phyloP scores from a whole-genome alignment of 2,329 filamentous ascomycete genomes.

The Ophioceras dolichostomum region DNA sequence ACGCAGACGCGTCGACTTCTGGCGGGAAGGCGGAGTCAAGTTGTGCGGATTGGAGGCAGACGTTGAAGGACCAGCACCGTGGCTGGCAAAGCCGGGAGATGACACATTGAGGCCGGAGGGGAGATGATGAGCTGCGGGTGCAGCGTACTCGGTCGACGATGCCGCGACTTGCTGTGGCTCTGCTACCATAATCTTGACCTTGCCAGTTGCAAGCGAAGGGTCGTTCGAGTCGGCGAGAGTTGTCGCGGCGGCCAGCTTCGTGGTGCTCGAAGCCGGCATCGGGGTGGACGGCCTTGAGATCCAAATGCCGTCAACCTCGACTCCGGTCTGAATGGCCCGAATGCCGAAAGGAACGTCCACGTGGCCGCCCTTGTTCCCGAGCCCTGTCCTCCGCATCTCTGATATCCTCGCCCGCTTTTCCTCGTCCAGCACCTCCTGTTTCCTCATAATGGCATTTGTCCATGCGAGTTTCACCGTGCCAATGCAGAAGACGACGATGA shows the following conservation, averaged over 20 bases:
- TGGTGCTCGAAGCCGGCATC: slow-evolving; percentile 6
- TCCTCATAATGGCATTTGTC: slow-evolving; percentile 41
- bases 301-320: slow-evolving; percentile 80
- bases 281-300: slow-evolving; percentile 42
- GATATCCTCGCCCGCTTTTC: slow-evolving; percentile 43
- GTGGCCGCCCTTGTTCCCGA: slow-evolving; percentile 22
- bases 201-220: slow-evolving; percentile 3
- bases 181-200: background rate
- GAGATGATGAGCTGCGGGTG: too few relatives aligned
- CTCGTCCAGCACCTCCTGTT: slow-evolving; percentile 52
- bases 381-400: slow-evolving; percentile 43
- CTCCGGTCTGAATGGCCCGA: slow-evolving; percentile 69
- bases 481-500: slow-evolving; percentile 55
- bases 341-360: slow-evolving; percentile 75
- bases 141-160: too few relatives aligned
- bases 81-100: too few relatives aligned
- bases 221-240: slow-evolving; percentile 7
- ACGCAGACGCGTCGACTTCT: too few relatives aligned
- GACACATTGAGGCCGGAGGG: too few relatives aligned
- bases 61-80: too few relatives aligned
- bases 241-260: slow-evolving; percentile 9
- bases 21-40: too few relatives aligned
- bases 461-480: slow-evolving; percentile 58
- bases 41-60: too few relatives aligned
- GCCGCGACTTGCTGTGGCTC: slow-evolving; percentile 1